Base-by-base conservation (phyloP, 2,329 filamentous ascomycete genomes). In the Paraphaeosphaeria sporulosa region DNA sequence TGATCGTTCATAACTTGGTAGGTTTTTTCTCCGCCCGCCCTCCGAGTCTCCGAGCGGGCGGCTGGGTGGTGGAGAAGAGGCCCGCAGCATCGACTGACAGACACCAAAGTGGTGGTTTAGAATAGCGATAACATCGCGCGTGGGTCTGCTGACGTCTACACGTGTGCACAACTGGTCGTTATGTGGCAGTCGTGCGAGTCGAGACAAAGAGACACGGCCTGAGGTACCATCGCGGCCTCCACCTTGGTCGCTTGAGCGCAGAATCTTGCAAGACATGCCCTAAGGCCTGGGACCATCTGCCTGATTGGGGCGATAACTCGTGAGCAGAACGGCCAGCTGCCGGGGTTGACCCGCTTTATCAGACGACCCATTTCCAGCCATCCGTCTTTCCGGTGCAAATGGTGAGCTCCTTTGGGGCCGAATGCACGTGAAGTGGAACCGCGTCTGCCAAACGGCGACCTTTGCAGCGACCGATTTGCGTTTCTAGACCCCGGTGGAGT, bases 391-490 rank as follows among this genome's bases (percentile, higher is more conserved):
- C 51, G 51, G 38, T 44, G 38, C 6, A 6, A 54, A 44, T 32
- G 23, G 25, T 54, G 36, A 23, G 10, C 27, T n/a, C 25, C 19
- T 21, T 15, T 30, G 51, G 51, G 51, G 36, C 38, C 38, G 25
- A 44, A 43, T 54, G 51, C 51, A 54, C 23, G 38, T 43, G 51
- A 51, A 32, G 38, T 53, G 50, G 51, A 54, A 54, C 51, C 23
- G 38, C 38, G 13, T 30, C 50, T 32, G 36, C 36, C 50, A 32
- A 17, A 53, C 36, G 38, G 36, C 36, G 34, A 40, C 34, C 36
- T 30, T 32, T 43, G 36, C 50, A 25, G 7, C 10, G 32, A 4
- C 27, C 27, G 4, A 30, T 8, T 30, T 8, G 7, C 36, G 21
- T 32, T 19, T 53, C 44, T 27, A 47, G 40, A 21, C n/a, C 32